Evolutionary conservation across 2,329 filamentous ascomycete species (phyloP).

Genomic region (Byssochlamys sp.): DNA sequence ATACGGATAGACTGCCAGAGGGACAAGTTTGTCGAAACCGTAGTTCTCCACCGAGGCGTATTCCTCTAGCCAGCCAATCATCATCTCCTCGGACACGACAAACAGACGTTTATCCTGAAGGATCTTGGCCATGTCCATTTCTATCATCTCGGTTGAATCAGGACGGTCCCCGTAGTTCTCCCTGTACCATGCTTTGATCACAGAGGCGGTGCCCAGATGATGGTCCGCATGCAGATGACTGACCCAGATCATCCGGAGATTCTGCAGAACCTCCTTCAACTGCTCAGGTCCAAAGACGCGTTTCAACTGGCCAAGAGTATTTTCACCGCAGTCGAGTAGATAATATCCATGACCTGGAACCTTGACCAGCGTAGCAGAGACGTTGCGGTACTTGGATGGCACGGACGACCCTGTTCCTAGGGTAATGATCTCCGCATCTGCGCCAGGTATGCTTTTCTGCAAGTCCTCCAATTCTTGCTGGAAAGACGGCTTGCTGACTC

Average conservation of each 20-base stretch:
- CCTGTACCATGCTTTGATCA: slow-evolving; percentile 73
- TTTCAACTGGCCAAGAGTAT: slow-evolving; percentile 76
- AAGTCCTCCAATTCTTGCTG: slow-evolving; percentile 31
- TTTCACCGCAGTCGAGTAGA: slow-evolving; percentile 83
- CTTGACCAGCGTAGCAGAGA: slow-evolving; percentile 75
- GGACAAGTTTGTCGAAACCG: slow-evolving; percentile 52
- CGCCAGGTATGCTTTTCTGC: slow-evolving; percentile 58
- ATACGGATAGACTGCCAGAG: slow-evolving; percentile 35
- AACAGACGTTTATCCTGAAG: slow-evolving; percentile 42
- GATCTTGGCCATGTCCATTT: slow-evolving; percentile 27
- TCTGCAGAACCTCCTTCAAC: slow-evolving; percentile 60
- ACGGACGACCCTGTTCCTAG: slow-evolving; percentile 84
- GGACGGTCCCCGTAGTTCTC: slow-evolving; percentile 40
- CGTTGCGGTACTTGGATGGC: slow-evolving; percentile 90
- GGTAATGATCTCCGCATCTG: slow-evolving; percentile 72
- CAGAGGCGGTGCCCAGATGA: slow-evolving; percentile 70
- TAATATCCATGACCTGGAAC: slow-evolving; percentile 82
- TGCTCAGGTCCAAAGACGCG: slow-evolving; percentile 60
- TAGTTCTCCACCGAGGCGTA: slow-evolving; percentile 69
- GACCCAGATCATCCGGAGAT: slow-evolving; percentile 79
- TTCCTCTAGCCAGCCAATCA: slow-evolving; percentile 69
- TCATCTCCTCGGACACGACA: slow-evolving; percentile 60
- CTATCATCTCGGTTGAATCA: slow-evolving; percentile 31
- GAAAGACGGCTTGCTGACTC: slow-evolving; percentile 20
- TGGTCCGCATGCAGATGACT: slow-evolving; percentile 95